Conservation (phyloP, 2,329 filamentous ascomycete species). For the Fonsecaea multimorphosa region DNA sequence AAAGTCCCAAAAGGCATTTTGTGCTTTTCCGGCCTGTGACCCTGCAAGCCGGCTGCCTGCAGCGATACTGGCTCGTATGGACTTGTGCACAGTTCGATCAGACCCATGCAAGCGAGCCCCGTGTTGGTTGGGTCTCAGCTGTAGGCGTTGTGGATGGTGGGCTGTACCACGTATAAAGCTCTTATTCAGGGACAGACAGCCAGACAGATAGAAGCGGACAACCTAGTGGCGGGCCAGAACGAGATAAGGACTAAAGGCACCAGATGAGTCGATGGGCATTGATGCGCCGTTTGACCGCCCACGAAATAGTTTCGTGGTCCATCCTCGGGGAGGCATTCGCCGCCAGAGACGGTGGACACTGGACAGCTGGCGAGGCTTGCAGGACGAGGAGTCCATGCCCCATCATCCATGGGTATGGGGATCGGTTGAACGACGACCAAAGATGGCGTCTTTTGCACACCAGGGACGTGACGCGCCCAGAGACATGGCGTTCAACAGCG, state of each 20-base stretch:
- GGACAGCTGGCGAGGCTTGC: slow-evolving; percentile 9
- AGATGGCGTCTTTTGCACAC: neutral
- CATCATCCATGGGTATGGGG: neutral
- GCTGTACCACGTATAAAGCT: neutral
- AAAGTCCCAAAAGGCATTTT: slow-evolving; percentile 22
- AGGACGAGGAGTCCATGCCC: neutral
- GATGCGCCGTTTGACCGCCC: slow-evolving; percentile 6
- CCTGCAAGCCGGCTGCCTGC: slow-evolving; percentile 19
- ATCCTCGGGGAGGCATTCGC: slow-evolving; percentile 1
- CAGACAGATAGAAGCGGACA: neutral
- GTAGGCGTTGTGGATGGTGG: slow-evolving; percentile 12
- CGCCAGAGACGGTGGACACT: neutral
- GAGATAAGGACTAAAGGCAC: slow-evolving; percentile 13
- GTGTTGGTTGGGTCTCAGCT: slow-evolving; percentile 19
- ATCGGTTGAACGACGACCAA: neutral
- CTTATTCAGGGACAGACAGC: neutral
- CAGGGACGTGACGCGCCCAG: neutral
- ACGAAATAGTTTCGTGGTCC: neutral
- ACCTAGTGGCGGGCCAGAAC: neutral
- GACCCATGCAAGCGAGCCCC: slow-evolving; percentile 15
- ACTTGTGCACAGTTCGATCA: neutral
- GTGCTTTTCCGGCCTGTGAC: neutral
- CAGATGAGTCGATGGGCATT: neutral
- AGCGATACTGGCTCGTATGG: slow-evolving; percentile 16
- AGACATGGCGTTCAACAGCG: neutral